These are phyloP conservation scores for Cercospora brassicicola DNA, from an alignment of 2,329 filamentous ascomycete species.

Conservation along the genomic window DNA sequence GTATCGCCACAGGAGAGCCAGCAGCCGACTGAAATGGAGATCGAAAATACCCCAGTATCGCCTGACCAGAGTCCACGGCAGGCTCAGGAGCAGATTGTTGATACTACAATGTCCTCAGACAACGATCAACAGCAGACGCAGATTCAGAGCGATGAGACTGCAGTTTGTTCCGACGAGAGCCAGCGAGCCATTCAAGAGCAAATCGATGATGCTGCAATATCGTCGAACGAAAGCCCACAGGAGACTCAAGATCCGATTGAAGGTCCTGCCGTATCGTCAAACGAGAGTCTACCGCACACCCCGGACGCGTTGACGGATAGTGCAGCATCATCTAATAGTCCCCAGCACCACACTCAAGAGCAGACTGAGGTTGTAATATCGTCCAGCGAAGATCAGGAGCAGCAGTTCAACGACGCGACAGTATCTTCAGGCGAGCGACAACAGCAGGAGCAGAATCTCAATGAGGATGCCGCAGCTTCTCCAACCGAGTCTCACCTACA, in stretches of 20 bases:
- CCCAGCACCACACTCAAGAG: neutral
- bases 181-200: neutral
- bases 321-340: neutral
- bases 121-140: neutral
- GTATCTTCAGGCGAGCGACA: neutral
- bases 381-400: neutral
- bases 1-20: neutral
- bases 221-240: neutral
- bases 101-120: neutral
- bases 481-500: neutral
- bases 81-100: neutral
- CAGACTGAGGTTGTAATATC: neutral
- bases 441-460: neutral
- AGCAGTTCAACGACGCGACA: neutral
- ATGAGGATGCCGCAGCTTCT: neutral
- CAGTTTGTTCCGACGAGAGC: neutral
- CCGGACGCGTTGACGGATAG: neutral
- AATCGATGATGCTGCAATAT: neutral
- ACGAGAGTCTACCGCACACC: neutral
- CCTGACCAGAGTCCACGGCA: neutral
- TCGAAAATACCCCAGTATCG: neutral
- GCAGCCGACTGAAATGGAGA: neutral
- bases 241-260: neutral
- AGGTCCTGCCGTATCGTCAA: neutral
- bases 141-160: too few species aligned